A percentile compares a stretch with the other conserved stretches of the same genome.
phyloP scores from a whole-genome alignment of 768 basidiomycete genomes.

The Rubroboletus satanas region DNA sequence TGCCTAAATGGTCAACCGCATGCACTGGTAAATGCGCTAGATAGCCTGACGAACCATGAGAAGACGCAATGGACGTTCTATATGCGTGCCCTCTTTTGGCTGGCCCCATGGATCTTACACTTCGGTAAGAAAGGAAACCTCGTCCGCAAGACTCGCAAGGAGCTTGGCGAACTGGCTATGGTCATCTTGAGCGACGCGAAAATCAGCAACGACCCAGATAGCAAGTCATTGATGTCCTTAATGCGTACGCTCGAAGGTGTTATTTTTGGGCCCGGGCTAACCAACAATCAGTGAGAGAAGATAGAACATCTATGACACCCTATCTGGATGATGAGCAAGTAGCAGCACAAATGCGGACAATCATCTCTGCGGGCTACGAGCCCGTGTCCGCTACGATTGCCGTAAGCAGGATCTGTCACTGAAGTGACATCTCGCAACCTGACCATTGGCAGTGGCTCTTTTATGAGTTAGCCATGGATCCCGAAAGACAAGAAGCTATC shows the following conservation, averaged over 20 bases:
- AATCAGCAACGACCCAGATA: constrained; percentile 39
- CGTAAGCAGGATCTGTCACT: constrained; percentile 18
- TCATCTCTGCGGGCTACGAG: constrained; percentile 55
- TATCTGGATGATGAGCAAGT: constrained; percentile 47
- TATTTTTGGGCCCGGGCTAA: constrained; percentile 3
- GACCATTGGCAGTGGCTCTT: constrained; percentile 51
- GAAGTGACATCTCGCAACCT: constrained; percentile 1
- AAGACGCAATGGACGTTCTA: constrained; percentile 57
- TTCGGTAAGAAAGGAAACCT: constrained; percentile 57
- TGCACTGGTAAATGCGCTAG: constrained; percentile 48
- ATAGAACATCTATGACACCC: constrained; percentile 37
- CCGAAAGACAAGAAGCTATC: constrained; percentile 49
- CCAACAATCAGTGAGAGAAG: constrained; percentile 36
- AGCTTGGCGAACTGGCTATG: constrained; percentile 49
- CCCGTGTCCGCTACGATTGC: constrained; percentile 35
- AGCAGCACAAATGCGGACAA: constrained; percentile 58
- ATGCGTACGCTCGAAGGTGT: constrained; percentile 40
- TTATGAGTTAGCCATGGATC: constrained; percentile 55
- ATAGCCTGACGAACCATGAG: constrained; percentile 59
- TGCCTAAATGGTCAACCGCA: constrained; percentile 50
- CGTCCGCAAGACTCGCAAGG: constrained; percentile 50
- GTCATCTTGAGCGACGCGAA: constrained; percentile 56
- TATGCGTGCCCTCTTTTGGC: constrained; percentile 61
- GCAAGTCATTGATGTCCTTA: constrained; percentile 48
- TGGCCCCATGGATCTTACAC: constrained; percentile 51